A percentile compares a stretch with the other conserved stretches of the same genome.
Conservation (phyloP, 2,329 filamentous ascomycete species). For the Epichloe glyceriae region DNA sequence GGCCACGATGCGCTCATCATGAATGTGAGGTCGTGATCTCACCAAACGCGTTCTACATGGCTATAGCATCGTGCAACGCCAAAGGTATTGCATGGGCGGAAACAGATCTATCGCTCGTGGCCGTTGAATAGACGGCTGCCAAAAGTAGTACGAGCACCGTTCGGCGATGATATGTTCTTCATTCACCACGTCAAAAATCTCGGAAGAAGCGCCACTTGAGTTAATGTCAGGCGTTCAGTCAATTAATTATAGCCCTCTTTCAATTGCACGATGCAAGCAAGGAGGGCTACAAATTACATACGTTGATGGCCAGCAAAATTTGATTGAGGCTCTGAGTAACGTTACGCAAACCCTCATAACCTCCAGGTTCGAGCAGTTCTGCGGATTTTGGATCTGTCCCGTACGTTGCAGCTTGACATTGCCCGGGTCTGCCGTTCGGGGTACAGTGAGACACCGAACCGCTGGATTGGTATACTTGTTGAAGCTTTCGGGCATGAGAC, state of each 20-base stretch:
- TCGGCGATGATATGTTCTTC: background rate
- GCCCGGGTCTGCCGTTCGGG: constrained; percentile 1
- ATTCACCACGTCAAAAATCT: background rate
- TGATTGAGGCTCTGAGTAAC: background rate
- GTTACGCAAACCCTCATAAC: background rate
- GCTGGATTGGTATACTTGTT: constrained; percentile 1
- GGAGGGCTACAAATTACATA: background rate
- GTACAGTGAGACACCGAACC: constrained; percentile 3
- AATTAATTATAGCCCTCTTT: background rate
- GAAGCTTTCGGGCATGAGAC: background rate
- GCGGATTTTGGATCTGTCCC: background rate
- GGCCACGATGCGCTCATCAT: background rate
- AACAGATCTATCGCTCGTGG: background rate
- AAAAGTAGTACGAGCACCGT: background rate
- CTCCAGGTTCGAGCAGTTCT: background rate
- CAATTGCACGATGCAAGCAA: background rate
- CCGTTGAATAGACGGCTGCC: background rate
- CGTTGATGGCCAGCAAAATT: background rate
- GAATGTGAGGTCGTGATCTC: background rate
- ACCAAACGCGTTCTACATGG: background rate
- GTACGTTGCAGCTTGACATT: background rate
- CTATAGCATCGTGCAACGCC: background rate
- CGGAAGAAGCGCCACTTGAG: background rate
- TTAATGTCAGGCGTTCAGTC: background rate
- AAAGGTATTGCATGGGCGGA: background rate